Evolutionary conservation across 83 land plant genomes (phyloP).

Genomic region (Diphasiastrum complanatum): DNA sequence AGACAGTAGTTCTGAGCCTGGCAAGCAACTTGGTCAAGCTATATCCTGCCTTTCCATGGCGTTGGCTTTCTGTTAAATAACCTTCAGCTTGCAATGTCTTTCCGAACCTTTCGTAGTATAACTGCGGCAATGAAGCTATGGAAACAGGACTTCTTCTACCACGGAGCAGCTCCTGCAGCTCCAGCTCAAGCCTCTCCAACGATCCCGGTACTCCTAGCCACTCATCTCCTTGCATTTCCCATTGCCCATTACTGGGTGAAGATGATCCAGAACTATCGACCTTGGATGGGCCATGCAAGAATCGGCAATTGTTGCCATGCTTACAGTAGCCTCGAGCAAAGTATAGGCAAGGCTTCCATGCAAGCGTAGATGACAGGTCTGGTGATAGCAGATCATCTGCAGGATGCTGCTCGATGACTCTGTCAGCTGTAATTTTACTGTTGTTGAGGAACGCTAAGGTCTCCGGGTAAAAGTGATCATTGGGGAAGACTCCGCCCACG

Average conservation of each 20-base stretch:
- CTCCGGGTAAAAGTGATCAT: conserved; percentile 14
- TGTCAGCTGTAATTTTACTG: neutral
- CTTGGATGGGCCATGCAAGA: conserved; percentile 13
- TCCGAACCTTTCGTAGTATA: conserved; percentile 28
- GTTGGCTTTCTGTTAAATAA: conserved; percentile 32
- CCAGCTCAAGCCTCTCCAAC: conserved; percentile 18
- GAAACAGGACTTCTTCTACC: conserved; percentile 24
- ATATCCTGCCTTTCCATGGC: conserved; percentile 35
- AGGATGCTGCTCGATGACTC: neutral
- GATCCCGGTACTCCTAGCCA: conserved; percentile 5
- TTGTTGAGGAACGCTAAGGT: conserved; percentile 14
- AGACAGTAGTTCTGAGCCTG: conserved; percentile 20
- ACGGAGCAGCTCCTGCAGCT: conserved; percentile 27
- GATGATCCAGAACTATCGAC: neutral
- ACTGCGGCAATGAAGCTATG: conserved; percentile 30
- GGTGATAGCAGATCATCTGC: neutral
- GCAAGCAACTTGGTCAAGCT: conserved; percentile 31
- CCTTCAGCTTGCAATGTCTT: conserved; percentile 31
- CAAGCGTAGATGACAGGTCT: neutral
- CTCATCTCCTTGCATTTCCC: neutral
- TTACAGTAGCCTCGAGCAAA: conserved; percentile 34
- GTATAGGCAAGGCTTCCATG: conserved; percentile 35
- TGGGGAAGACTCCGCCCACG: conserved; percentile 9
- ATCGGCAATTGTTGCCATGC: conserved; percentile 29
- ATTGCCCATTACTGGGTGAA: neutral